Conservation (phyloP, 306 rosid species). For the Albizia julibrissin region DNA sequence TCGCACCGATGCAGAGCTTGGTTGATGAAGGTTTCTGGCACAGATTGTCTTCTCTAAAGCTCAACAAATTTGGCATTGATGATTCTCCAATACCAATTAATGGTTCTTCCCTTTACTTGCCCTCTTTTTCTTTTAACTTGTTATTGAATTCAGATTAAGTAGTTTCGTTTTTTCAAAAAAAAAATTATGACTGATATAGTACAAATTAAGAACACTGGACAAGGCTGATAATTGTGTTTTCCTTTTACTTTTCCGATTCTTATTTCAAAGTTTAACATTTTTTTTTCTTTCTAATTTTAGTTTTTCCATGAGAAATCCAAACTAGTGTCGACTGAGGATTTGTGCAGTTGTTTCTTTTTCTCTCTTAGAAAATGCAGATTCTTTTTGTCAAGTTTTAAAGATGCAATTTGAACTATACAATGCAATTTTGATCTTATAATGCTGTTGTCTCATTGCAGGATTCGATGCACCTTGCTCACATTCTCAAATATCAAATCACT, state of each 20-base stretch:
- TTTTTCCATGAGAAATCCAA: not conserved
- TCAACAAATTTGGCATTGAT: constrained; percentile 94
- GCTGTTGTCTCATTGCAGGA: constrained; percentile 50
- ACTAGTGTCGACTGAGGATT: not conserved
- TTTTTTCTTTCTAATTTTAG: not conserved
- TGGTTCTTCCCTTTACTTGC: constrained; percentile 47
- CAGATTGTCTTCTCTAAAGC: constrained; percentile 83
- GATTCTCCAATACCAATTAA: constrained; percentile 80
- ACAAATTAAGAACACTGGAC: not conserved
- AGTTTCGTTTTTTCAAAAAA: not conserved
- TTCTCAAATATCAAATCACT: constrained; percentile 77
- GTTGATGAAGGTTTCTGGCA: constrained; percentile 99
- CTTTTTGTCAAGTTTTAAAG: not conserved
- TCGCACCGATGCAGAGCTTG: constrained; percentile 83
- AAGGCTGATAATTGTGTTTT: not conserved
- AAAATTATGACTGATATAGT: not conserved
- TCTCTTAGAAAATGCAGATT: not conserved
- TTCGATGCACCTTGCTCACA: constrained; percentile 94
- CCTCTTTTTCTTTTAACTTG: not conserved
- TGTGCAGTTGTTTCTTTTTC: not conserved
- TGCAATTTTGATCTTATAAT: constrained; percentile 26
- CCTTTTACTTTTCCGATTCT: not conserved
- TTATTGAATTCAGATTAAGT: not conserved
- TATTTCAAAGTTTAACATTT: too few species aligned
- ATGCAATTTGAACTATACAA: not conserved